These are phyloP conservation scores for Stachybotrys elegans DNA, from an alignment of 2,329 filamentous ascomycete species.

Conservation along the genomic window DNA sequence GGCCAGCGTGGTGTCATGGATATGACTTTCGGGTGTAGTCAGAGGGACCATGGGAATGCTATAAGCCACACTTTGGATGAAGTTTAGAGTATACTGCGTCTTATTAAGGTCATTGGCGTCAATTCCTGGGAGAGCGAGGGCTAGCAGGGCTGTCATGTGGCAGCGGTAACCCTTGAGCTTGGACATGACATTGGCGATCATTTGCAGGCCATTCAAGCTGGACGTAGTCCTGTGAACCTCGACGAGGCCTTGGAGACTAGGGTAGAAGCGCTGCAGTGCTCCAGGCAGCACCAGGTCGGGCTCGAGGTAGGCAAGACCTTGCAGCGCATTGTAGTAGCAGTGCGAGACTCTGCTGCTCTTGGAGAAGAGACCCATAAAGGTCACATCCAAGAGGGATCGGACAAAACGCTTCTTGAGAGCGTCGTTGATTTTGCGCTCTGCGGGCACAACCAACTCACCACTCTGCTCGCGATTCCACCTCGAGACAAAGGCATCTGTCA, in stretches of 20 bases:
- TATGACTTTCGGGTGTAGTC: slow-evolving; percentile 49
- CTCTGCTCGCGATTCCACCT: slow-evolving; percentile 94
- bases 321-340: slow-evolving; percentile 85
- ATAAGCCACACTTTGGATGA: slow-evolving; percentile 93
- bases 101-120: slow-evolving; percentile 98
- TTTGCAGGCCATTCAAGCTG: slow-evolving; percentile 84
- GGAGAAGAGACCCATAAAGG: slow-evolving; percentile 96
- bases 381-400: slow-evolving; percentile 80
- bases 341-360: slow-evolving; percentile 91
- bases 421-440: slow-evolving; percentile 71
- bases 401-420: slow-evolving; percentile 88
- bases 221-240: slow-evolving; percentile 96
- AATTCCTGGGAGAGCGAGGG: slow-evolving; percentile 87
- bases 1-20: slow-evolving; percentile 71
- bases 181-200: slow-evolving; percentile 86
- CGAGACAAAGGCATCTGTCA: slow-evolving; percentile 94
- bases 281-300: slow-evolving; percentile 89
- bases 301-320: slow-evolving; percentile 85
- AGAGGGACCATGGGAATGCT: slow-evolving; percentile 90
- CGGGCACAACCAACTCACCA: slow-evolving; percentile 82
- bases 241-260: slow-evolving; percentile 90
- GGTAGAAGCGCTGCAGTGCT: slow-evolving; percentile 92
- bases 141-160: slow-evolving; percentile 90
- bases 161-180: slow-evolving; percentile 94
- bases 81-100: slow-evolving; percentile 88